Base-by-base conservation (phyloP, 306 rosid genomes). In the Prunus campanulata region DNA sequence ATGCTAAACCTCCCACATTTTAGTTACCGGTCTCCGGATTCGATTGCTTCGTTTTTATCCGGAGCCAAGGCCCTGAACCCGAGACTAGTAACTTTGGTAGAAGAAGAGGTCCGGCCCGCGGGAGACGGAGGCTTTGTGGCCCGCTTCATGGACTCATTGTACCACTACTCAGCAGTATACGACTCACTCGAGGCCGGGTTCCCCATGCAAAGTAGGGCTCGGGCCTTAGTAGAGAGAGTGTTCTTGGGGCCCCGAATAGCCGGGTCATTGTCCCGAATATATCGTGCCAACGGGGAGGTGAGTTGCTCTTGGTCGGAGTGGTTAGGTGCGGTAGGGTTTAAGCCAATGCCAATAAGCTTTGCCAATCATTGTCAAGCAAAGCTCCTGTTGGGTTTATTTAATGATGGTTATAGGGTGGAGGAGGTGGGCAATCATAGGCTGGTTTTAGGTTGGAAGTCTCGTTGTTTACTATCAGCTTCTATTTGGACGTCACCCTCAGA, bases 281-380 rank as follows among this genome's bases (percentile, higher is more conserved):
- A 85, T 56, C 71, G 84, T 13, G 75, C 61, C 0, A 72, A 79
- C 0, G 87, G 73, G 42, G 74, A 83, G 2, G 88, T 82, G 16
- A 71, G 82, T 2, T 63, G 77, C 48, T 82, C 85, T 2, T 92
- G 92, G 95, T 86, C 87, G 74, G 90, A 92, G 30, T 79, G 89
- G 91, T 81, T 90, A 83, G 68, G 78, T 67, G 83, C 66, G 71
- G 67, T n/a, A 2, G 93, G 97, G 68, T 86, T 78, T 44, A 82
- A 30, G 70, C 74, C 88, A 3, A 81, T 52, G 15, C 69, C 87
- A 0, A 72, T 92, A 13, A 92, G 97, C 85, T 89, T 78, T 11
- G 90, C 98, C 0, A 92, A 94, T 84, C 90, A 90, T 3, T 85
- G 90, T 50, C 98, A 94, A 56, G 95, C 98, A 18, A 94, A 86